phyloP scores from a whole-genome alignment of 257 asterid genomes.

The Solanum pimpinellifolium region DNA sequence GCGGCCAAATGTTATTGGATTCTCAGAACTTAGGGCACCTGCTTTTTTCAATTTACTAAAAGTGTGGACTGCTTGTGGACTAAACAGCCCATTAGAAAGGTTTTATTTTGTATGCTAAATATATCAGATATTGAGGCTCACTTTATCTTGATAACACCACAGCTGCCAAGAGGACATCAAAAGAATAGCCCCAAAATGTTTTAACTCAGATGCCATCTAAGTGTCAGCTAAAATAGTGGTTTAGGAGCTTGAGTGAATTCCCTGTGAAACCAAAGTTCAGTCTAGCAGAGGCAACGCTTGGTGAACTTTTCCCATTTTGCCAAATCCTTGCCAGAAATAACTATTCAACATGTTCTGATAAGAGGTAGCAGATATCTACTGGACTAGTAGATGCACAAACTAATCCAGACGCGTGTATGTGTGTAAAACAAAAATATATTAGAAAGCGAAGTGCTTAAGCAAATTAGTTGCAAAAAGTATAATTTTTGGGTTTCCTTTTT shows the following conservation, averaged over 20 bases:
- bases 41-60: not conserved
- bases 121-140: not conserved
- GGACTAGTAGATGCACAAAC: not conserved
- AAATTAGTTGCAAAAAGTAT: not conserved
- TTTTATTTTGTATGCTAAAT: not conserved
- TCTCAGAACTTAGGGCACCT: not conserved
- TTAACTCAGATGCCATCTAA: not conserved
- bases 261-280: not conserved
- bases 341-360: not conserved
- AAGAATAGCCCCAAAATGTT: not conserved
- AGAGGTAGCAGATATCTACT: not conserved
- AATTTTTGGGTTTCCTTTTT: not conserved
- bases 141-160: not conserved
- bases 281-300: not conserved
- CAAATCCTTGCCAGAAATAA: not conserved
- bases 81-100: not conserved
- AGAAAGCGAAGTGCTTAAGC: not conserved
- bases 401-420: not conserved
- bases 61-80: not conserved
- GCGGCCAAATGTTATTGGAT: not conserved
- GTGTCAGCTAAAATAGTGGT: not conserved
- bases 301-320: not conserved
- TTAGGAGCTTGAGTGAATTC: not conserved
- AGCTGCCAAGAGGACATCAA: not conserved
- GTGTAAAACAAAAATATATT: not conserved